These are phyloP conservation scores for Vitis hybrid DNA, from an alignment of 177 flowering plant species.

Conservation along the genomic window DNA sequence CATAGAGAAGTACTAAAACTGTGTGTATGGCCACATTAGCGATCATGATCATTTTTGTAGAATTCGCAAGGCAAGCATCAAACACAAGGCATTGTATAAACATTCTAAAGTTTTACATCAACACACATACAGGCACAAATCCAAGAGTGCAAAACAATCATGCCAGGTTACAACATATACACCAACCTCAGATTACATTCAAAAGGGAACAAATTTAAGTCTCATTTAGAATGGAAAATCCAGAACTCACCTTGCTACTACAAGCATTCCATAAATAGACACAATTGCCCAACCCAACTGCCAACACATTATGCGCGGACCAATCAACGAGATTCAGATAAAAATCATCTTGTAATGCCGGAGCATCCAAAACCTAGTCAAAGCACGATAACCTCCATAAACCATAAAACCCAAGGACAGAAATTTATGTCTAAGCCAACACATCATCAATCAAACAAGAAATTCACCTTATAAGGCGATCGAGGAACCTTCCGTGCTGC, in stretches of 20 bases:
- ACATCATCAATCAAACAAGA: constrained; percentile 3
- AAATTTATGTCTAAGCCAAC: neutral
- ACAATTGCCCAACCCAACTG: constrained; percentile 90
- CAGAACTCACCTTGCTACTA: constrained; percentile 75
- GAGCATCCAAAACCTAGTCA: constrained; percentile 89
- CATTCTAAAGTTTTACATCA: too few relatives aligned
- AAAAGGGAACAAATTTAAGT: neutral
- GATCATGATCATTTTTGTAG: too few relatives aligned
- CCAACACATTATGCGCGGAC: constrained; percentile 89
- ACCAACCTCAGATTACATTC: neutral
- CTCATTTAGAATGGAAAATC: neutral
- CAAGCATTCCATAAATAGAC: constrained; percentile 98
- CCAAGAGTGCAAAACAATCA: neutral
- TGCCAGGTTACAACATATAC: too few relatives aligned
- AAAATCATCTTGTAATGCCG: constrained; percentile 95
- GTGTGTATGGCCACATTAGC: too few relatives aligned
- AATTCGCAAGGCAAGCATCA: too few relatives aligned
- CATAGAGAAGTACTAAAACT: neutral
- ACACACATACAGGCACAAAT: neutral
- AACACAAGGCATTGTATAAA: too few relatives aligned
- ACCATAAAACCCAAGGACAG: neutral
- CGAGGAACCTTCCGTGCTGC: constrained; percentile 76
- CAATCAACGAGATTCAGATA: constrained; percentile 94
- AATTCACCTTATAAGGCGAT: constrained; percentile 84
- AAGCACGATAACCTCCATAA: constrained; percentile 4